Conservation (phyloP, 2,329 filamentous ascomycete species). For the Exophiala bonariae region DNA sequence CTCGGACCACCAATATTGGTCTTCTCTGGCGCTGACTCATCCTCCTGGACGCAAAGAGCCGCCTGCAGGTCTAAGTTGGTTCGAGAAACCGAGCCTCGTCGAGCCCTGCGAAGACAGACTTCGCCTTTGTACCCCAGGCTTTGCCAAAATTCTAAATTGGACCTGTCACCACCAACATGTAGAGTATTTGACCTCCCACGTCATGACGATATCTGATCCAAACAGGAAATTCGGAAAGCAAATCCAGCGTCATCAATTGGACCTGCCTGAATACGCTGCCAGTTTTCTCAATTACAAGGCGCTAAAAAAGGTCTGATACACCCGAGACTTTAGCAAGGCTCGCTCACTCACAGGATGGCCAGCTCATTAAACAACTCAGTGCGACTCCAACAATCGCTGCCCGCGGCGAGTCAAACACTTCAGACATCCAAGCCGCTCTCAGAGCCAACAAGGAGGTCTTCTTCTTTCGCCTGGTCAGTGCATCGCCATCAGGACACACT, state of each 20-base stretch:
- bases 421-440: constrained; percentile 54
- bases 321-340: constrained; percentile 7
- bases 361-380: constrained; percentile 98
- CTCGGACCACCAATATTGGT: constrained; percentile 7
- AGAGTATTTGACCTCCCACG: constrained; percentile 12
- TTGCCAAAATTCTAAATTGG: background rate
- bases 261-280: constrained; percentile 97
- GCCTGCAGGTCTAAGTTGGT: constrained; percentile 4
- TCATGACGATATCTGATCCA: constrained; percentile 14
- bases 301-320: constrained; percentile 79
- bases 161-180: constrained; percentile 24
- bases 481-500: background rate
- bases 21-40: constrained; percentile 8
- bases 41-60: background rate
- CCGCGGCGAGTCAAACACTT: constrained; percentile 59
- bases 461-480: constrained; percentile 86
- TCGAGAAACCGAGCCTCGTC: constrained; percentile 8
- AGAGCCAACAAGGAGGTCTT: constrained; percentile 98
- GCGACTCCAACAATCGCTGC: constrained; percentile 81
- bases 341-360: constrained; percentile 30
- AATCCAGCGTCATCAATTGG: constrained; percentile 97
- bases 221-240: constrained; percentile 99
- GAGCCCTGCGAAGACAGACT: background rate
- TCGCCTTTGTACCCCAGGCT: background rate
- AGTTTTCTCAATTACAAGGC: constrained; percentile 99